Evolutionary conservation across 306 rosid species (phyloP).

Genomic region (Cucurbita argyrosperma): DNA sequence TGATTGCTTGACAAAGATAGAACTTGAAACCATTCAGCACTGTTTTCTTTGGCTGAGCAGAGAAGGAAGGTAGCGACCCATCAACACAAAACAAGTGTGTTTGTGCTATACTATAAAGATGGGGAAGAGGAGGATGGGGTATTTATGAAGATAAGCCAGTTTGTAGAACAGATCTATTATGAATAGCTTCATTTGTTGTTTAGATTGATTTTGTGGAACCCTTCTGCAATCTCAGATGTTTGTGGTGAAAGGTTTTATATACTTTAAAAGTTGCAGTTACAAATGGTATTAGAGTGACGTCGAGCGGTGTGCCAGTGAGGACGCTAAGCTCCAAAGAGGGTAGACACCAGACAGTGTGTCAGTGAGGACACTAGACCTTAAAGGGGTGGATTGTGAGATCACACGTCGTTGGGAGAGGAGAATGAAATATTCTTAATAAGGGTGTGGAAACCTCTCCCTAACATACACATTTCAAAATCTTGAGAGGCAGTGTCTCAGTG

Average conservation of each 20-base stretch:
- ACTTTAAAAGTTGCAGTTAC: background rate
- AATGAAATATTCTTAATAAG: too few relatives aligned
- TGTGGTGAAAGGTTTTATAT: conserved; percentile 2
- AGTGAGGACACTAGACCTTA: too few relatives aligned
- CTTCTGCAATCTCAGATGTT: conserved; percentile 1
- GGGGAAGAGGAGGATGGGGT: background rate
- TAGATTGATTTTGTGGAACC: background rate
- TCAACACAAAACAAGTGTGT: conserved; percentile 40
- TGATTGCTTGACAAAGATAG: background rate
- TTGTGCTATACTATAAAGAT: conserved; percentile 60
- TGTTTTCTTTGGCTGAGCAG: conserved; percentile 25
- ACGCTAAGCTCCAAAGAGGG: too few relatives aligned
- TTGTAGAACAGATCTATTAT: conserved; percentile 2
- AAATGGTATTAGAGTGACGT: too few relatives aligned
- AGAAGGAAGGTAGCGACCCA: conserved; percentile 48
- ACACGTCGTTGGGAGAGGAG: too few relatives aligned
- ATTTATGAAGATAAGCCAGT: background rate
- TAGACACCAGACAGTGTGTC: too few relatives aligned
- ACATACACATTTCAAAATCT: too few relatives aligned
- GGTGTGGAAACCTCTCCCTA: too few relatives aligned
- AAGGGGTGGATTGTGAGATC: too few relatives aligned
- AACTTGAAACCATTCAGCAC: background rate
- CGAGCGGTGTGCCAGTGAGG: too few relatives aligned
- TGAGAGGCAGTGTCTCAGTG: too few relatives aligned
- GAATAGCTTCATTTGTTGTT: conserved; percentile 7